A percentile compares a stretch with the other conserved stretches of the same genome.
Evolutionary conservation across 129 eudicot genomes (phyloP).

Genomic region (Oenanthe sinensis): DNA sequence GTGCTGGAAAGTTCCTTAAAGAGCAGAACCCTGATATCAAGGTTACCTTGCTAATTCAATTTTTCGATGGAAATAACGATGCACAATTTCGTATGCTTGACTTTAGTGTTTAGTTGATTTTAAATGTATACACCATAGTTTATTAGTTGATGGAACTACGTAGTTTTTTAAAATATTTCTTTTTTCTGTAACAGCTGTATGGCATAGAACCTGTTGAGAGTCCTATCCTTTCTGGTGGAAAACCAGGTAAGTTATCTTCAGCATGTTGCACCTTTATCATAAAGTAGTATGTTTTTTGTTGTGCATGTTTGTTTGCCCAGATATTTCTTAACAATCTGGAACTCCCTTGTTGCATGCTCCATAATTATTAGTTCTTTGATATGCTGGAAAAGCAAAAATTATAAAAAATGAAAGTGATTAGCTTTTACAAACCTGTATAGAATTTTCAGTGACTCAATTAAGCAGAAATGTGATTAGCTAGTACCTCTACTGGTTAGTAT

Average conservation of each 20-base stretch:
- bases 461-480: not conserved
- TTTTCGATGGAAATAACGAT: not conserved
- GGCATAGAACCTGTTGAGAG: conserved; percentile 90
- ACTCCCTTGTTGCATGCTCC: not conserved
- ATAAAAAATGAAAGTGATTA: not conserved
- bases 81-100: not conserved
- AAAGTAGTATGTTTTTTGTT: conserved; percentile 5
- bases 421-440: not conserved
- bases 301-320: not conserved
- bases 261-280: not conserved
- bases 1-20: conserved; percentile 69
- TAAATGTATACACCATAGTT: not conserved
- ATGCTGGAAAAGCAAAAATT: not conserved
- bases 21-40: conserved; percentile 69
- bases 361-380: not conserved
- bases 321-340: not conserved
- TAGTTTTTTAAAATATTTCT: not conserved
- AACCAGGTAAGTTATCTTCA: conserved; percentile 63
- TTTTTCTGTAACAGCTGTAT: conserved; percentile 31
- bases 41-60: conserved; percentile 33
- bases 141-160: not conserved
- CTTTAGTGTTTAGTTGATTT: not conserved
- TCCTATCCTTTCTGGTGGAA: conserved; percentile 81
- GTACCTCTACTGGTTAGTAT: not conserved
- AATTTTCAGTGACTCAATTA: not conserved